phyloP scores from a whole-genome alignment of 2,329 filamentous ascomycete species.

The Aureobasidium subglaciale region DNA sequence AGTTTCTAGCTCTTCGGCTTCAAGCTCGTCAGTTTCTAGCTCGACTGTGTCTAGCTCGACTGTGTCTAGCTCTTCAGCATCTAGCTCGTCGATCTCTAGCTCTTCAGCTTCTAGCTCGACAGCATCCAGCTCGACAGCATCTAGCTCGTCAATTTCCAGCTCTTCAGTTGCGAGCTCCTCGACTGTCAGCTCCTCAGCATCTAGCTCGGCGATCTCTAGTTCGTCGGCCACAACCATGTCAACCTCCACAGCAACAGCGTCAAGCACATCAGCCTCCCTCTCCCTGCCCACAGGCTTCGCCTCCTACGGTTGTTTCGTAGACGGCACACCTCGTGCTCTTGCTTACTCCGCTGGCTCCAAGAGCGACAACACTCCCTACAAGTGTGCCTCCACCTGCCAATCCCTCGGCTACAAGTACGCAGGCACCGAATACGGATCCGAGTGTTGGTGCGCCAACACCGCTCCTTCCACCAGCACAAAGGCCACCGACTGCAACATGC shows the following conservation, averaged over 20 bases:
- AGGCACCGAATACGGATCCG: conserved; percentile 32
- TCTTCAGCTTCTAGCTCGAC: not conserved
- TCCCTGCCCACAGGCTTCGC: conserved; percentile 19
- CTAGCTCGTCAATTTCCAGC: conserved; percentile 12
- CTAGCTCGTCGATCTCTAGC: not conserved
- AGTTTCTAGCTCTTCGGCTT: not conserved
- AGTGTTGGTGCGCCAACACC: conserved; percentile 30
- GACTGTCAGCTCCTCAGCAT: not conserved
- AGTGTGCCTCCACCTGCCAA: conserved; percentile 23
- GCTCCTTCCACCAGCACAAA: conserved; percentile 17
- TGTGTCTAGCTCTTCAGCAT: conserved; percentile 7
- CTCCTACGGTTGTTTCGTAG: conserved; percentile 26
- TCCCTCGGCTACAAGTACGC: conserved; percentile 30
- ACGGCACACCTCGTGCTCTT: conserved; percentile 22
- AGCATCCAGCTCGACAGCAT: not conserved
- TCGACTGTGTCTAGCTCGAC: not conserved
- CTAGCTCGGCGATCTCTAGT: conserved; percentile 1
- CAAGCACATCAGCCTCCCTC: conserved; percentile 7
- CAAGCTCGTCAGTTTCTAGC: not conserved
- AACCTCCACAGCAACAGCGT: conserved; percentile 15
- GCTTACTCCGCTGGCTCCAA: conserved; percentile 18
- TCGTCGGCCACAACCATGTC: conserved; percentile 15
- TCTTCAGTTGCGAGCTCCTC: not conserved
- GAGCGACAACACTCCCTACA: conserved; percentile 20
- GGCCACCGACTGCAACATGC: conserved; percentile 23